Base-by-base conservation (phyloP, 2,329 filamentous ascomycete species). In the Aspergillus luchuensis region DNA sequence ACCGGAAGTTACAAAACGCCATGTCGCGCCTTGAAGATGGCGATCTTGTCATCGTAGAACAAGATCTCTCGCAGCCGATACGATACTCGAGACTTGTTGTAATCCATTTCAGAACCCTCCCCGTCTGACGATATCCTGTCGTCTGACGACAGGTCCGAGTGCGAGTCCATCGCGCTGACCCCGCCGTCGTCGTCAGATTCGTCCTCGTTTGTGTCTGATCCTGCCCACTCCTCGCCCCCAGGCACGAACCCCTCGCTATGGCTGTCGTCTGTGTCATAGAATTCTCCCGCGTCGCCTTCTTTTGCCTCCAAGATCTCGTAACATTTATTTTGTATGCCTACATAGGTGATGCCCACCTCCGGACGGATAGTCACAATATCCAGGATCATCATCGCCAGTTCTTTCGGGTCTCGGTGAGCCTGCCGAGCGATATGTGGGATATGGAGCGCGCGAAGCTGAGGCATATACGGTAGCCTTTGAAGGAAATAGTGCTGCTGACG, bases 1-100 rank as follows among this genome's bases (percentile, higher is more conserved):
- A 19, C 17, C 41, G 19, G 13, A 43, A 43, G 30, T 74, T 68
- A 80, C 50, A 81, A 69, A 64, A 74, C 70, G 53, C 84, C 87
- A 75, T 91, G 88, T 62, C 91, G 84, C 33, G 89, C 89, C 74
- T 89, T 90, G 78, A 94, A 94, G 60, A 94, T 88, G 28, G 89
- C 87, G 56, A 92, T 87, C 75, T 91, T 91, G 72, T 94, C 91
- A 72, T 94, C 91, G 69, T 92, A 93, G 75, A 92, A 94, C 63
- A 93, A 76, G 64, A 95, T 94, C 79, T 94, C 90, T 63, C 90
- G 81, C 66, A 94, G 78, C 57, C 87, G 83, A 61, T 93, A 81
- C 67, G 83, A 78, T 30, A 77, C 72, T 5, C 68, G 68, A 17
- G 69, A 72, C 61, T 67, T 67, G 41, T 75, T 71, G 55, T 73